Evolutionary conservation across 192 early-diverging fungal species (phyloP).

Genomic region (Backusella luteola): DNA sequence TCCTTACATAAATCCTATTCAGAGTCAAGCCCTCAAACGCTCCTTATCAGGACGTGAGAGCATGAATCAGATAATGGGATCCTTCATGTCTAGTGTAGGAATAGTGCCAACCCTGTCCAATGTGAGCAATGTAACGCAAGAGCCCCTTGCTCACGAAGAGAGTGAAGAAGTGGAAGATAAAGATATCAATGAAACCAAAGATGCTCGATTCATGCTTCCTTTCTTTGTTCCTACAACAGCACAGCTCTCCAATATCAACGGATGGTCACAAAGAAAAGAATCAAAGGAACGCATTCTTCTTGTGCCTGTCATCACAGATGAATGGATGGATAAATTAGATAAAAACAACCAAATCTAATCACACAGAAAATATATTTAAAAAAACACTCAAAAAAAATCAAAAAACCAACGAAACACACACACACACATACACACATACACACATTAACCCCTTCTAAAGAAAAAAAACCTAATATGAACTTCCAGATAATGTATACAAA

Average conservation of each 20-base stretch:
- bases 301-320: slow-evolving; percentile 31
- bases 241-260: slow-evolving; percentile 17
- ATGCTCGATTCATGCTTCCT: slow-evolving; percentile 54
- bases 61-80: slow-evolving; percentile 34
- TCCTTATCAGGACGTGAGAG: slow-evolving; percentile 27
- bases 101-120: neutral
- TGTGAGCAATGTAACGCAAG: neutral
- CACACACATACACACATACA: neutral
- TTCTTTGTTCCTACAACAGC: slow-evolving; percentile 63
- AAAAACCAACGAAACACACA: neutral
- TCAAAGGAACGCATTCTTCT: slow-evolving; percentile 4
- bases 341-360: slow-evolving; percentile 11
- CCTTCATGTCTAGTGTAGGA: slow-evolving; percentile 21
- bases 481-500: slow-evolving; percentile 7
- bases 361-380: neutral
- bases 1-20: neutral
- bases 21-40: slow-evolving; percentile 4
- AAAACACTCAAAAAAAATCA: neutral
- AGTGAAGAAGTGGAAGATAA: slow-evolving; percentile 25
- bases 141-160: neutral
- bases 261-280: slow-evolving; percentile 3
- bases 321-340: slow-evolving; percentile 36
- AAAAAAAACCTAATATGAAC: neutral
- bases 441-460: neutral
- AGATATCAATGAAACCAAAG: slow-evolving; percentile 39